A percentile compares a stretch with the other conserved stretches of the same genome.
phyloP scores from a whole-genome alignment of 169 alveolate genomes.

The Cryptosporidium tyzzeri region DNA sequence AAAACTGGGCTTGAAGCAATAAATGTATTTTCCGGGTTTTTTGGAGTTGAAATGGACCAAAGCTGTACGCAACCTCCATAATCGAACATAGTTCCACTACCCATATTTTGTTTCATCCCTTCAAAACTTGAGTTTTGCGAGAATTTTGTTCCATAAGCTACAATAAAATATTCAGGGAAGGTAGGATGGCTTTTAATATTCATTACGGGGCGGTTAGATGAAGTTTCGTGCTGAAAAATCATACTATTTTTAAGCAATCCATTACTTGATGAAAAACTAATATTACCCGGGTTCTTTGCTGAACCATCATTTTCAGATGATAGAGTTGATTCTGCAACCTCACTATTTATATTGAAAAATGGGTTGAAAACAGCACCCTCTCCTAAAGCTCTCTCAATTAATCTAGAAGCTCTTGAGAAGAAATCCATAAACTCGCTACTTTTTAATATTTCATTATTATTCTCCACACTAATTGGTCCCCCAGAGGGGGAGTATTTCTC shows the following conservation, averaged over 20 bases:
- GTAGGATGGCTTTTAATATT: conserved; percentile 58
- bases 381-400: conserved; percentile 64
- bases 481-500: conserved; percentile 3
- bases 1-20: conserved; percentile 45
- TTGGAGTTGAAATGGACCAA: conserved; percentile 75
- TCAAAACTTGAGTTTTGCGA: conserved; percentile 59
- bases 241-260: conserved; percentile 60
- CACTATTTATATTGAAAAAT: conserved; percentile 47
- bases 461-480: not conserved
- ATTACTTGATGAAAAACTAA: conserved; percentile 32
- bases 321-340: not conserved
- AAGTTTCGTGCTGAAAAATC: conserved; percentile 32
- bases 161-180: conserved; percentile 69
- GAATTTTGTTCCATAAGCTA: conserved; percentile 42
- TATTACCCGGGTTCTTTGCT: conserved; percentile 66
- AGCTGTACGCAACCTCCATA: conserved; percentile 63
- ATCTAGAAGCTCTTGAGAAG: conserved; percentile 47
- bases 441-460: conserved; percentile 43
- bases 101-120: conserved; percentile 19
- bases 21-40: conserved; percentile 57
- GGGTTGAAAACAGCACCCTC: conserved; percentile 73
- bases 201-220: conserved; percentile 52
- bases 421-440: conserved; percentile 73
- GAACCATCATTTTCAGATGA: not conserved
- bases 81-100: conserved; percentile 13